Evolutionary conservation across 768 basidiomycete species (phyloP), one percentile per base, ranked within the genome.

Genomic region (Paxillus ammoniavirescens): DNA sequence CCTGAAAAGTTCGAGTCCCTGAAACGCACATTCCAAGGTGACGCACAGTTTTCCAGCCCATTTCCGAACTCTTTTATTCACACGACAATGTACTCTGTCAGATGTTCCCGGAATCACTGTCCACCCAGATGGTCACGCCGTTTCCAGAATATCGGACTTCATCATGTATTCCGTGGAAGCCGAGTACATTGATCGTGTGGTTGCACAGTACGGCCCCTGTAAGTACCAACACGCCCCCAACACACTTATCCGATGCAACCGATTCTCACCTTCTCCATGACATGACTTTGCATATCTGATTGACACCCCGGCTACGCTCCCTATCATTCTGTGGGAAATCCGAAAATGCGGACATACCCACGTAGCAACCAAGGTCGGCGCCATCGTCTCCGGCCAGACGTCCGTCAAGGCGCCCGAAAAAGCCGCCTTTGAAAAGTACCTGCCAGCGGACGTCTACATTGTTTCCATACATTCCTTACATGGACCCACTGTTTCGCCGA

Each of bases 131-230:
- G 96, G 96, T 0, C 93, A 98, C 63, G 79, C 78, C 23, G 94
- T 98, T 13, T 87, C 95, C 2, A 82, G 96, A 9, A 80, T 87
- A 3, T 89, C 93, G 28, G 96, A 98, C 71, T 91, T 93, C 58
- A 90, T 98, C 70, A 80, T 98, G 65, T 98, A 98, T 71, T 89
- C 91, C 15, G 93, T 98, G 44, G 95, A 98, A 65, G 94, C 96
- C 15, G 93, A 93, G 61, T 86, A 79, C 64, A 89, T 98, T 55
- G 82, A 83, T 33, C 69, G 74, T 1, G 92, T 96, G n/a, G 95
- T 98, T 8, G 78, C 78, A 10, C 79, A 91, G 61, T 98, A 85
- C 63, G 96, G 96, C 8, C 92, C 94, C n/a, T 95, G 93, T 94
- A 60, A 56, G 90, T 40, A 31, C 48, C 41, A 46, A 33, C 45